A percentile compares a stretch with the other conserved stretches of the same genome.
Evolutionary conservation across 2,329 filamentous ascomycete species (phyloP).

Genomic region (Phyllachora maydis): DNA sequence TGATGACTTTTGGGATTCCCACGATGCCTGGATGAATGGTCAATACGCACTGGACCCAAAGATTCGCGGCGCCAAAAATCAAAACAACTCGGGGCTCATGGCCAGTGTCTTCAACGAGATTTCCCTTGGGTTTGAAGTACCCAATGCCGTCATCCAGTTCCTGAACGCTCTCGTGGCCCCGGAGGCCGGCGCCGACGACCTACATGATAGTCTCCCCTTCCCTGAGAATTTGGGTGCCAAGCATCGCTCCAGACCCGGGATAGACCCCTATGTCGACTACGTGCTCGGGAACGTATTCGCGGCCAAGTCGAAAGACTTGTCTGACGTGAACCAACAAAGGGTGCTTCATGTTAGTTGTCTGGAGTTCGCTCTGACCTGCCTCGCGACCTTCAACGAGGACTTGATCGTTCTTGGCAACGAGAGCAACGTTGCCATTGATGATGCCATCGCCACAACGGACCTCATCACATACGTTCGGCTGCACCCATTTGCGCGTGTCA

Average conservation of each 20-base stretch:
- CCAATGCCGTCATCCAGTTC: slow-evolving; percentile 64
- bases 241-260: slow-evolving; percentile 58
- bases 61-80: slow-evolving; percentile 6
- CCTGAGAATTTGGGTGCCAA: slow-evolving; percentile 65
- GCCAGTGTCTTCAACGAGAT: slow-evolving; percentile 55
- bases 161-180: slow-evolving; percentile 54
- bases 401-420: slow-evolving; percentile 70
- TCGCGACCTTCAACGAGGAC: slow-evolving; percentile 85
- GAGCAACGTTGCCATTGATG: slow-evolving; percentile 55
- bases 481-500: slow-evolving; percentile 83
- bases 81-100: slow-evolving; percentile 18
- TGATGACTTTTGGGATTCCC: slow-evolving; percentile 54
- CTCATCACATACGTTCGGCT: slow-evolving; percentile 64
- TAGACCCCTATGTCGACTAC: slow-evolving; percentile 87
- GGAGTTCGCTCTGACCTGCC: slow-evolving; percentile 59
- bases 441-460: slow-evolving; percentile 51
- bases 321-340: slow-evolving; percentile 47
- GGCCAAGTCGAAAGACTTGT: slow-evolving; percentile 40
- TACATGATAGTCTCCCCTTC: slow-evolving; percentile 66
- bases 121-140: slow-evolving; percentile 63
- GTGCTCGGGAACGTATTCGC: slow-evolving; percentile 62
- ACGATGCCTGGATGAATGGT: slow-evolving; percentile 65
- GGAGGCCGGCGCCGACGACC: slow-evolving; percentile 31
- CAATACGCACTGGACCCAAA: slow-evolving; percentile 18
- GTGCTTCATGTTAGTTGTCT: slow-evolving; percentile 64